Evolutionary conservation across 768 basidiomycete genomes (phyloP), one percentile per base, ranked within the genome.

Genomic region (Butyriboletus loyo): DNA sequence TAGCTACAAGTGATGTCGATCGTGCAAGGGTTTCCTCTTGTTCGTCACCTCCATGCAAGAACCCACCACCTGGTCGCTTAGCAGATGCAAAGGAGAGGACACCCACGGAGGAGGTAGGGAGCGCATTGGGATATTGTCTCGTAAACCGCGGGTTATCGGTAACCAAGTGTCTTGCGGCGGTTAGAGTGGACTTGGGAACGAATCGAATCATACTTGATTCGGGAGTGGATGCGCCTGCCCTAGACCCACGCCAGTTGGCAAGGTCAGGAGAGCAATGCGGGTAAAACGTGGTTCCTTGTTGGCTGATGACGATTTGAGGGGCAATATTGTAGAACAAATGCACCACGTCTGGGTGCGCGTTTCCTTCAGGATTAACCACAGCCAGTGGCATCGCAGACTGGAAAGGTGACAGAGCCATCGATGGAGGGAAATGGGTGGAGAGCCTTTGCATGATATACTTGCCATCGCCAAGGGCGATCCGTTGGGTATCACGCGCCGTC

Each of bases 1-100:
- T 73, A 27, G 70, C 70, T 24, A 78, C 61, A 31, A 78, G 68
- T 2, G 74, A 72, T 38, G 72, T 76, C 3, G 61, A 68, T 44
- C 77, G 66, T 42, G 75, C 73, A 41, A 79, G 63, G 19, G 50
- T 54, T 58, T 77, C 77, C 42, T 77, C 77, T 60, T 77, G 77
- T 45, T 77, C 78, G 51, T 75, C 70, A 14, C 74, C 75, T 34
- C 78, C 78, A 35, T 70, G 69, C 41, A 75, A 57, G 53, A 69
- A 77, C n/a, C 73, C 73, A 31, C 77, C 76, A 25, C 75, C 75
- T 13, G 75, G 72, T 52, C 72, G 72, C 61, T 74, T 77, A 13
- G 75, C 67, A 42, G 74, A 76, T 10, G 74, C 72, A 60, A 70
- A 75, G 37, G 75, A 77, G 6, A 77, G 60, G n/a, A 77, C 60